Percentiles rank a stretch among this genome's conserved stretches.
These are phyloP conservation scores for Tetrapyrgos nigripes DNA, from an alignment of 1,284 basidiomycete genomes.

Conservation along the genomic window DNA sequence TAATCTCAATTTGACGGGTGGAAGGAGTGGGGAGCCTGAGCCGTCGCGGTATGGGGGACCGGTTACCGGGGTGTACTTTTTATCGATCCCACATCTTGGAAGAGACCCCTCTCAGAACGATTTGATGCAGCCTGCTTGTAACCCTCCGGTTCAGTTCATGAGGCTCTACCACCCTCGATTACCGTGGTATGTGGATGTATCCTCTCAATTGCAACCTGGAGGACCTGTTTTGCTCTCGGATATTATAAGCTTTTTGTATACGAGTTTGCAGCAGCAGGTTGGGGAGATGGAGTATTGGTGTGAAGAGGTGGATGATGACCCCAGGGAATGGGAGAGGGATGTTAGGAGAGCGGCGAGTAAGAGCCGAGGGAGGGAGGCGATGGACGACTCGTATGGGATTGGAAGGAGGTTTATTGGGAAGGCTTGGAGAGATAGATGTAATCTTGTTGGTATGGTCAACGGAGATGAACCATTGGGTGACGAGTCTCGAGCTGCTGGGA, in stretches of 20 bases:
- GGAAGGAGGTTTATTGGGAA: background rate
- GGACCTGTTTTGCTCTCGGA: too few species aligned
- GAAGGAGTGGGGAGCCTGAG: background rate
- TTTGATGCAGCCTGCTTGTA: constrained; percentile 49
- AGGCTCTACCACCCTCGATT: constrained; percentile 55
- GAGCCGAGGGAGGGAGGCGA: background rate
- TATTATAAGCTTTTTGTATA: too few species aligned
- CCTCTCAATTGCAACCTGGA: constrained; percentile 42
- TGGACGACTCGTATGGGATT: background rate
- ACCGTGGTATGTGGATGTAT: constrained; percentile 65
- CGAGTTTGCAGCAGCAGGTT: too few species aligned
- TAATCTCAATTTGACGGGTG: background rate
- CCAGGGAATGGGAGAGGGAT: too few species aligned
- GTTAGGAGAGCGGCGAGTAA: background rate
- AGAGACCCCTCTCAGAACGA: constrained; percentile 37
- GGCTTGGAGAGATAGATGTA: constrained; percentile 6
- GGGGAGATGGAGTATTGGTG: too few species aligned
- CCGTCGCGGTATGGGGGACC: background rate
- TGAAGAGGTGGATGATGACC: too few species aligned
- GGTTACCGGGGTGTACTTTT: background rate
- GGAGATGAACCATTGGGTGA: background rate
- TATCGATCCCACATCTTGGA: background rate
- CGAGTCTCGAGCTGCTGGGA: background rate
- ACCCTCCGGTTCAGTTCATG: constrained; percentile 51
- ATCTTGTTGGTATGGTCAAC: background rate